Evolutionary conservation across 768 basidiomycete genomes (phyloP).

Genomic region (Udeniomyces megalosporus): DNA sequence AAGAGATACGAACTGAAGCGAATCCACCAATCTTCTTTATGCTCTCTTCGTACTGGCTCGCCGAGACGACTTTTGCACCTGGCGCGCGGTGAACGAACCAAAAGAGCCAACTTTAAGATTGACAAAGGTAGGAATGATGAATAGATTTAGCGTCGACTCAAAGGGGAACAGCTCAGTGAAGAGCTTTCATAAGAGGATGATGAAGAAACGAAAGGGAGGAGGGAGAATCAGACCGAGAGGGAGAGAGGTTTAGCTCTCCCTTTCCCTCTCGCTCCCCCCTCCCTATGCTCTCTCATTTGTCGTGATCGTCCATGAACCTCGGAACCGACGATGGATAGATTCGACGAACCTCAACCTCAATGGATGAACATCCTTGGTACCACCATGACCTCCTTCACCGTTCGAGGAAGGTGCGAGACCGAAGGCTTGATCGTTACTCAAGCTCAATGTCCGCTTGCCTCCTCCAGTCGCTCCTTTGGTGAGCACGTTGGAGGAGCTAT

Average conservation of each 20-base stretch:
- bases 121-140: not conserved
- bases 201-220: not conserved
- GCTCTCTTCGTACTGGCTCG: constrained; percentile 73
- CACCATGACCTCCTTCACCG: not conserved
- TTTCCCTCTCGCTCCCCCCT: not conserved
- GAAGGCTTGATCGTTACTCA: not conserved
- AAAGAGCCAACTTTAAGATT: constrained; percentile 52
- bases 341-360: not conserved
- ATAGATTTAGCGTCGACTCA: too few species aligned
- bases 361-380: not conserved
- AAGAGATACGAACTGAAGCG: constrained; percentile 48
- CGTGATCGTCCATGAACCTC: not conserved
- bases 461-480: not conserved
- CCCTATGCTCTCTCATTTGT: not conserved
- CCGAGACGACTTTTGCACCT: constrained; percentile 54
- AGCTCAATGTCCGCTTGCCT: too few species aligned
- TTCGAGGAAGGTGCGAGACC: not conserved
- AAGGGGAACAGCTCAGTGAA: not conserved
- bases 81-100: constrained; percentile 85
- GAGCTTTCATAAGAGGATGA: not conserved
- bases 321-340: not conserved
- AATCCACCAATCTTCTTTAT: constrained; percentile 85
- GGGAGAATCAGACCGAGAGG: not conserved
- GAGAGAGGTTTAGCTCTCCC: not conserved
- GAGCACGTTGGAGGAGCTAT: too few species aligned